Base-by-base conservation (phyloP, 2,329 filamentous ascomycete species). In the Penicillium olsonii region DNA sequence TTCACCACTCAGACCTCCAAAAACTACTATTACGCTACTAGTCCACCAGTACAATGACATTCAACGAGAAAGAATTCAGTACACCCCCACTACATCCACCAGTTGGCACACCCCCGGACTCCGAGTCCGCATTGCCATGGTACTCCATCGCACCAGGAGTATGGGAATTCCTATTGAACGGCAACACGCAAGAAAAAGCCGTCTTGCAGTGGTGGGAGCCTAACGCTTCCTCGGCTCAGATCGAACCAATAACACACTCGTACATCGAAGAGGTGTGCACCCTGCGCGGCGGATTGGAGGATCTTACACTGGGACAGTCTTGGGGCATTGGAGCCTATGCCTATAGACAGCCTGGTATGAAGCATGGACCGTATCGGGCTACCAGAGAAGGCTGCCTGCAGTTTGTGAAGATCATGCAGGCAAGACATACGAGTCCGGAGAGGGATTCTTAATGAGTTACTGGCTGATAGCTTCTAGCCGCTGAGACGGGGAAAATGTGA, bases 241-340 rank as follows among this genome's bases (percentile, higher is more conserved):
- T 59, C 19, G 26, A 50, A n/a, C 53, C 45, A 12, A 71, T 72
- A 27, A 63, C 64, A 19, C 70, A 75, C 42, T 57, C 66, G 18
- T 74, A 68, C 42, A 61, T 69, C 35, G 72, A 74, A 42, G 71
- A 73, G 41, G 70, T 73, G 41, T 72, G 63, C 48, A 59, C 74
- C 33, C 54, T 68, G 14, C 64, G 70, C 27, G 70, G 69, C 12
- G 67, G 68, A 34, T 49, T 74, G 44, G 63, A 62, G 48, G 70
- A 73, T 55, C 54, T 61, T 33, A 60, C 58, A 14, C 57, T 71
- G 8, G 52, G 46, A 15, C 54, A 64, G 43, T 53, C 61, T 8
- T 74, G 66, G 66, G 50, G 62, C 11, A 62, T 65, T 40, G 70
- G 70, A 31, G 62, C 67, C 4, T 74, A 73, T 63, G 72, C 70